A percentile compares a stretch with the other conserved stretches of the same genome.
Evolutionary conservation across 306 rosid genomes (phyloP).

Genomic region (Pyrus bretschneideri): DNA sequence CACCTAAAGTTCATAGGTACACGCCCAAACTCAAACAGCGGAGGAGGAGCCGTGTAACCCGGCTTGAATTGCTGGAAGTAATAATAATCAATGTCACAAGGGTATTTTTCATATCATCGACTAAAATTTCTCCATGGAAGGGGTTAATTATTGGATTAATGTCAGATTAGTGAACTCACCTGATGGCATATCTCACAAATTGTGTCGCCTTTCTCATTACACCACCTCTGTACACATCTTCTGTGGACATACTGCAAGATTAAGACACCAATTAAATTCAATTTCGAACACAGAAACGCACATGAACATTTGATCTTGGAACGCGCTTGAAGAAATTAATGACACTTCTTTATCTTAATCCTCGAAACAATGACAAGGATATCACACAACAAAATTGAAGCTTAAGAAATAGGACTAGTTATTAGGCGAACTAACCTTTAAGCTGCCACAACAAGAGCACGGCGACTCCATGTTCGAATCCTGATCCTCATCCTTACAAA

Average conservation of each 20-base stretch:
- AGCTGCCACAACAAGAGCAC: conserved; percentile 95
- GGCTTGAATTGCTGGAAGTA: conserved; percentile 70
- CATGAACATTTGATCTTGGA: not conserved
- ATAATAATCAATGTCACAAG: not conserved
- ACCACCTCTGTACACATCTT: conserved; percentile 87
- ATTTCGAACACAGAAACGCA: not conserved
- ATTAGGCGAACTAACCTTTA: conserved; percentile 51
- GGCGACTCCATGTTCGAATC: conserved; percentile 90
- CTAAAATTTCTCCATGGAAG: not conserved
- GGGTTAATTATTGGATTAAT: not conserved
- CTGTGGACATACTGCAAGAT: conserved; percentile 88
- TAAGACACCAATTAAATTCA: not conserved
- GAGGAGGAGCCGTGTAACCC: conserved; percentile 89
- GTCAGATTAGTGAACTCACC: conserved; percentile 36
- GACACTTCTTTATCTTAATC: not conserved
- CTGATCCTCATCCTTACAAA: conserved; percentile 93
- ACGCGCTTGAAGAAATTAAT: not conserved
- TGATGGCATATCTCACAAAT: conserved; percentile 93
- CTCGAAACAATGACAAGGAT: not conserved
- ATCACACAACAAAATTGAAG: not conserved
- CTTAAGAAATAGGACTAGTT: not conserved
- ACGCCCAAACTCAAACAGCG: conserved; percentile 74
- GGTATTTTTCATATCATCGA: not conserved
- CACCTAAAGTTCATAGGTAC: conserved; percentile 97
- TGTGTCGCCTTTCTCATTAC: conserved; percentile 92